Evolutionary conservation across 306 rosid species (phyloP).

Genomic region (Cicer arietinum): DNA sequence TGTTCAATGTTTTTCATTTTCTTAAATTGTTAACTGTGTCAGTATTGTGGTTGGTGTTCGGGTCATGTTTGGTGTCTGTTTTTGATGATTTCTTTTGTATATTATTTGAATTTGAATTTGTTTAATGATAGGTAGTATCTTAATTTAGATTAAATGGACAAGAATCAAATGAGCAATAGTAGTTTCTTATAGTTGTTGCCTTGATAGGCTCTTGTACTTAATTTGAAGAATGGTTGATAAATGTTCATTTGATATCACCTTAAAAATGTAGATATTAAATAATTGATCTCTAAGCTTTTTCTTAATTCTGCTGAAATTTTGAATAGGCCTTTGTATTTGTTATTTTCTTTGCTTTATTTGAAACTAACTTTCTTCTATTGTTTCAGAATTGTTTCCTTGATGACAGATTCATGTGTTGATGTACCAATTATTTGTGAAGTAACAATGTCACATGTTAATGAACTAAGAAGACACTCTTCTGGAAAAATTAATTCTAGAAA

Average conservation of each 20-base stretch:
- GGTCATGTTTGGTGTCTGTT: background rate
- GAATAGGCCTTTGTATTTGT: constrained; percentile 6
- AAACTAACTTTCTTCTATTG: constrained; percentile 17
- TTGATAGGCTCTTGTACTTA: background rate
- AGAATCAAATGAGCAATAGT: constrained; percentile 3
- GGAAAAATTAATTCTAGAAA: constrained; percentile 53
- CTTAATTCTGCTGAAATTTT: background rate
- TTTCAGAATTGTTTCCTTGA: constrained; percentile 58
- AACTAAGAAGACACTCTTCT: constrained; percentile 63
- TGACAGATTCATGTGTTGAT: constrained; percentile 55
- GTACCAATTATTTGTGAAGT: constrained; percentile 41
- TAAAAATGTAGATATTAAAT: background rate
- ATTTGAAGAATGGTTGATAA: constrained; percentile 15
- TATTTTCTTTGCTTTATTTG: constrained; percentile 3
- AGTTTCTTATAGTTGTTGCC: constrained; percentile 28
- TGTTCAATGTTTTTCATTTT: background rate
- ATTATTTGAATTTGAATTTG: constrained; percentile 3
- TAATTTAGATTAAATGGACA: constrained; percentile 9
- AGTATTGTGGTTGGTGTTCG: background rate
- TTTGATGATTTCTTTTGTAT: background rate
- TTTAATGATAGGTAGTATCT: constrained; percentile 9
- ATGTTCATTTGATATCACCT: constrained; percentile 1
- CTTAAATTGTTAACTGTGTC: background rate
- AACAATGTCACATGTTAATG: constrained; percentile 41
- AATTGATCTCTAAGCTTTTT: background rate